Conservation (phyloP, 495 filamentous ascomycete genomes). For the Pseudoneurospora amorphoporcata region DNA sequence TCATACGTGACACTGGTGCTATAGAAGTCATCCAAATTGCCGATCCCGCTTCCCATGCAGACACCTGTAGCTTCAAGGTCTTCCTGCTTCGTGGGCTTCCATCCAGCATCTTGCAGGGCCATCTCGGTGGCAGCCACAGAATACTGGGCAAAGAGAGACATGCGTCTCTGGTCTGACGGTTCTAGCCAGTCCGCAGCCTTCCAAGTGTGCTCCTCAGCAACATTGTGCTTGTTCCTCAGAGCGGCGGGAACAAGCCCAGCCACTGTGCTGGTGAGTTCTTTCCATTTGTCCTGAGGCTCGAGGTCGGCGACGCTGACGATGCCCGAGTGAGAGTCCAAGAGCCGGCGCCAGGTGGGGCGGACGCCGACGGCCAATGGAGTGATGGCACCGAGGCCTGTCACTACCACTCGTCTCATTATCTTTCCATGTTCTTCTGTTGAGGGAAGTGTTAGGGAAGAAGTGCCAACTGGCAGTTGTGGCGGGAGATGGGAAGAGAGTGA, state of each 20-base stretch:
- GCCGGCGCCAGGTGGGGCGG: slow-evolving; percentile 66
- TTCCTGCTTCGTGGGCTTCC: slow-evolving; percentile 52
- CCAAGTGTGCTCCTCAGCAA: slow-evolving; percentile 40
- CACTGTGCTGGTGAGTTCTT: slow-evolving; percentile 67
- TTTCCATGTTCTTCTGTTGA: slow-evolving; percentile 7
- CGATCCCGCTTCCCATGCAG: slow-evolving; percentile 92
- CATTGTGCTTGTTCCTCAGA: not conserved
- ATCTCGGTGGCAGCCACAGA: slow-evolving; percentile 80
- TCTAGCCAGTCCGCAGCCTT: slow-evolving; percentile 66
- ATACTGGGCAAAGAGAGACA: slow-evolving; percentile 89
- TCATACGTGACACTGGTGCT: slow-evolving; percentile 68
- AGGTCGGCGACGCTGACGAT: slow-evolving; percentile 57
- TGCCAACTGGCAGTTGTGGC: not conserved
- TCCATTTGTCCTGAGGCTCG: slow-evolving; percentile 43
- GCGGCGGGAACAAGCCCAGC: slow-evolving; percentile 64
- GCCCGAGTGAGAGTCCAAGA: slow-evolving; percentile 71
- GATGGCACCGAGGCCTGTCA: slow-evolving; percentile 87
- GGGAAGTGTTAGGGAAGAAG: not conserved
- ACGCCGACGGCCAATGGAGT: slow-evolving; percentile 83
- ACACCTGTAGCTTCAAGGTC: slow-evolving; percentile 72
- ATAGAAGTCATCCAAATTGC: slow-evolving; percentile 84
- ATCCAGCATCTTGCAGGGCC: slow-evolving; percentile 74
- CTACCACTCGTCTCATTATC: slow-evolving; percentile 81
- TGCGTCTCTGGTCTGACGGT: slow-evolving; percentile 62
- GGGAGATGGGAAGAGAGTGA: not conserved